Conservation (phyloP, 495 filamentous ascomycete genomes). For the Penicillium soppii region DNA sequence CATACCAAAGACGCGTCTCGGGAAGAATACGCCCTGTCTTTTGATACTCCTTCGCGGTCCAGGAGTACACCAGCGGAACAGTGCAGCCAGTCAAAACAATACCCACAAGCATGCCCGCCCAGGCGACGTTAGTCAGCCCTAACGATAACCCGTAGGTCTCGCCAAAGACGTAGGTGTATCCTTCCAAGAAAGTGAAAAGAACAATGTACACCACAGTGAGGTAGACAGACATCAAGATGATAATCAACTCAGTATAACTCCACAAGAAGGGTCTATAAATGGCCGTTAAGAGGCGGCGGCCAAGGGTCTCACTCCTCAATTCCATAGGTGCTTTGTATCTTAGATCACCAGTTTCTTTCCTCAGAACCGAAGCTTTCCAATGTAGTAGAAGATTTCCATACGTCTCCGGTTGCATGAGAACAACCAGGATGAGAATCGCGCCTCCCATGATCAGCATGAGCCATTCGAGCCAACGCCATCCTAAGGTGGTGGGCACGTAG, state of each 20-base stretch:
- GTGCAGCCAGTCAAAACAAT: constrained; percentile 40
- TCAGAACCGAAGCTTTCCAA: constrained; percentile 46
- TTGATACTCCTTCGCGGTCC: constrained; percentile 5
- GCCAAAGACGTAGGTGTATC: constrained; percentile 59
- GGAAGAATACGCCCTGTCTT: constrained; percentile 31
- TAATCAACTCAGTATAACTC: constrained; percentile 38
- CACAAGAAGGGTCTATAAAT: constrained; percentile 40
- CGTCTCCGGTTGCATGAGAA: constrained; percentile 47
- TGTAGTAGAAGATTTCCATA: constrained; percentile 44
- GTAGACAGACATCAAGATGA: constrained; percentile 51
- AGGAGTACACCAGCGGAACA: constrained; percentile 47
- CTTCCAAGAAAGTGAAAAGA: constrained; percentile 60
- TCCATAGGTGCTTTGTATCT: constrained; percentile 40
- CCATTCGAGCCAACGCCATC: constrained; percentile 53
- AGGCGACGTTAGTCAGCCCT: constrained; percentile 52
- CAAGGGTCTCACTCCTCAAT: constrained; percentile 25
- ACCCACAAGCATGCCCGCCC: constrained; percentile 56
- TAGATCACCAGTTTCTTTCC: constrained; percentile 33
- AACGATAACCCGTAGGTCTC: constrained; percentile 50
- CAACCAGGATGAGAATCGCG: constrained; percentile 31
- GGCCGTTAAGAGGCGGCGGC: constrained; percentile 20
- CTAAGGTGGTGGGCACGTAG: constrained; percentile 14
- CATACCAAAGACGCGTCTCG: constrained; percentile 55
- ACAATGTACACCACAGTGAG: constrained; percentile 60
- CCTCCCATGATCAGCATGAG: constrained; percentile 43